Conservation (phyloP, 2,329 filamentous ascomycete genomes). For the Colletotrichum shisoi region DNA sequence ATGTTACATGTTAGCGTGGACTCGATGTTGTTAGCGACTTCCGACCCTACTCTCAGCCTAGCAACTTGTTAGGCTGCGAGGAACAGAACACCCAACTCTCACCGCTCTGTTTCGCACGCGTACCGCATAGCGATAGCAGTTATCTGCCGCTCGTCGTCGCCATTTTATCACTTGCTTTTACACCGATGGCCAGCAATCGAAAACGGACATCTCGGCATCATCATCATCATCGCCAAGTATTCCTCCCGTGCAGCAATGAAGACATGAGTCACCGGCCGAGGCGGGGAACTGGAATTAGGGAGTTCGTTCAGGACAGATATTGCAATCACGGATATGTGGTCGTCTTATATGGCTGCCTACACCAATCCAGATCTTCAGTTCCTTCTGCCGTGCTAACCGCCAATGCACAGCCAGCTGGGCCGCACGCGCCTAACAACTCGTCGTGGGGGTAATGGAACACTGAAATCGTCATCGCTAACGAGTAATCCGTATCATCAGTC, state of each 20-base stretch:
- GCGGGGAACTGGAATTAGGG: neutral
- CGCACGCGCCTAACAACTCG: neutral
- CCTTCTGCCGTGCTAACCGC: slow-evolving; percentile 23
- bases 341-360: slow-evolving; percentile 14
- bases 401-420: neutral
- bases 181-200: neutral
- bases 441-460: slow-evolving; percentile 17
- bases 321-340: neutral
- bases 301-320: neutral
- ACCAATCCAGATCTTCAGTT: neutral
- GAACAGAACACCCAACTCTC: slow-evolving; percentile 11
- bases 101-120: slow-evolving; percentile 23
- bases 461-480: slow-evolving; percentile 22
- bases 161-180: neutral
- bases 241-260: neutral
- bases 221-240: no score
- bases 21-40: slow-evolving; percentile 8
- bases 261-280: neutral
- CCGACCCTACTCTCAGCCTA: neutral
- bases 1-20: slow-evolving; percentile 7
- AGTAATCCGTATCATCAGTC: neutral
- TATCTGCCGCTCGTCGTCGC: neutral
- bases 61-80: neutral
- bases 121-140: slow-evolving; percentile 1
- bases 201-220: neutral